Conservation (phyloP, 2,329 filamentous ascomycete species). For the Botrytis hyacinthi region DNA sequence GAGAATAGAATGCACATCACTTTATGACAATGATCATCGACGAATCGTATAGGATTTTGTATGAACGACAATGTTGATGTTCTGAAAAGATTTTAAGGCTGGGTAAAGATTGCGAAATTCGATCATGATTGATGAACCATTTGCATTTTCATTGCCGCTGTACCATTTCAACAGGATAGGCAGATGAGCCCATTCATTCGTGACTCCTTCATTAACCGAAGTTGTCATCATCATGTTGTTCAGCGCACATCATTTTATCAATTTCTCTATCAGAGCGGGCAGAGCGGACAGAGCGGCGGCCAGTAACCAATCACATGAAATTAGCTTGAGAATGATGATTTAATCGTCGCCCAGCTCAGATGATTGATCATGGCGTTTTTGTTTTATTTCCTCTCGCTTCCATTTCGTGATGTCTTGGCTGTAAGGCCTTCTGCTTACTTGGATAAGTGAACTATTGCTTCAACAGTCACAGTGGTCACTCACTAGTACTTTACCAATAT, state of each 20-base stretch:
- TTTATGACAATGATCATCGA: not conserved
- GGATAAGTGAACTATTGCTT: conserved; percentile 9
- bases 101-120: not conserved
- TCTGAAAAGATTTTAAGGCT: conserved; percentile 9
- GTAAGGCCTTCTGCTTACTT: not conserved
- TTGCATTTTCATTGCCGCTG: conserved; percentile 1
- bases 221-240: conserved; percentile 2
- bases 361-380: conserved; percentile 9
- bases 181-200: conserved; percentile 14
- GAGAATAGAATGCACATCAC: conserved; percentile 21
- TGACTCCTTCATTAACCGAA: conserved; percentile 14
- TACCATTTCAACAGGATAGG: conserved; percentile 6
- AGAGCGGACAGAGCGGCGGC: not conserved
- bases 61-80: not conserved
- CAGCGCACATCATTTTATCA: not conserved
- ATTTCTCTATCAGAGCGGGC: not conserved
- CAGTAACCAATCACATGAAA: not conserved
- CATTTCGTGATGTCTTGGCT: conserved; percentile 2
- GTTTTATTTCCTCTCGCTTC: not conserved
- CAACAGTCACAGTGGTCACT: not conserved
- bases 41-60: not conserved
- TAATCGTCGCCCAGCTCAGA: conserved; percentile 13
- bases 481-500: not conserved
- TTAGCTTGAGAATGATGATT: conserved; percentile 10
- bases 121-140: not conserved